Base-by-base conservation (phyloP, 495 filamentous ascomycete species). In the Rhizodiscina lignyota region DNA sequence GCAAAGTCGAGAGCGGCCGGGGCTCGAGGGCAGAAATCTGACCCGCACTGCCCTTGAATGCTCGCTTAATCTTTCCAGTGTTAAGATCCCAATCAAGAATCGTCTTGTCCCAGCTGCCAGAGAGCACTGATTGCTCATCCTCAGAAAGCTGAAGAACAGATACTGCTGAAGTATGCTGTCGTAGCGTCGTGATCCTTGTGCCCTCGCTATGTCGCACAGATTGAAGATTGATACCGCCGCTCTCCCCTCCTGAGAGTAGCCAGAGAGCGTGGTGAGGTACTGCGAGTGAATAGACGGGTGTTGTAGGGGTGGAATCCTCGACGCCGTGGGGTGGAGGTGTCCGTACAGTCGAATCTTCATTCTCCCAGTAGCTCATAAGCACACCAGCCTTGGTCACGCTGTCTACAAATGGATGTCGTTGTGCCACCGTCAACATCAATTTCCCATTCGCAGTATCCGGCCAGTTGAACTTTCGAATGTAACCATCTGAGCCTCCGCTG, bases 41-140 rank as follows among this genome's bases (percentile, higher is more conserved):
- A 1, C 77, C 64, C 3, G 78, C 82, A 43, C 67, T 79, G 17
- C 78, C 73, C 27, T 73, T 68, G 46, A 85, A 99, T 11, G 63
- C 63, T 19, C 83, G 72, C 33, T 72, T 69, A 12, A 79, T 62
- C 45, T 80, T 68, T 3, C 91, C 91, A 2, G 75, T 89, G 44
- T 96, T 83, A 21, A 99, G 53, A 50, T 99, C 89, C 89, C 89
- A 99, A 48, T 99, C 84, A 33, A 81, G 71, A 5, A 96, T 73
- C 13, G 67, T 72, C 57, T 92, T 94, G 52, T 99, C 89, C 89
- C 89, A 99, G 56, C 84, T 86, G 2, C 89, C 89, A 11, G 85
- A 94, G 2, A 99, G 61, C 24, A 94, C 66, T 20, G 79, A 85
- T 47, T 72, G 72, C 59, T 99, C 89, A 43, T 96, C 85, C 2